phyloP scores from a whole-genome alignment of 257 asterid species.

The Parsonsia alboflavescens region DNA sequence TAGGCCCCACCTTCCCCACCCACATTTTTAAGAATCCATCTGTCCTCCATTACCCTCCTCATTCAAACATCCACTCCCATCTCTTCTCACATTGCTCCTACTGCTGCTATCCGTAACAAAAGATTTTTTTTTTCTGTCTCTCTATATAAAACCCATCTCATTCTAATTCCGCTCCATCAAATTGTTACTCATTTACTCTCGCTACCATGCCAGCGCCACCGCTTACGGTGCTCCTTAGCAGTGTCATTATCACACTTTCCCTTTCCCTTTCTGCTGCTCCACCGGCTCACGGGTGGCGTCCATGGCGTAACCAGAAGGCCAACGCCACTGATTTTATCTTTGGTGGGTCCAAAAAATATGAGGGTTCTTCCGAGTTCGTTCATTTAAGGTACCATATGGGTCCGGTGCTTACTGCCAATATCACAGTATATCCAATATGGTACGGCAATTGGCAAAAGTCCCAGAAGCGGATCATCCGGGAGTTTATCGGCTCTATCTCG shows the following conservation, averaged over 20 bases:
- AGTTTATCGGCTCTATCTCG: slow-evolving; percentile 69
- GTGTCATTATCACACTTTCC: background rate
- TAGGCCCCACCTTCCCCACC: slow-evolving; percentile 43
- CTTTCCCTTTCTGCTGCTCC: slow-evolving; percentile 8
- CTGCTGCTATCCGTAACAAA: too few species aligned
- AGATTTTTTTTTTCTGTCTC: too few species aligned
- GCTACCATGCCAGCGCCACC: slow-evolving; percentile 18
- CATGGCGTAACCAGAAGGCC: slow-evolving; percentile 51
- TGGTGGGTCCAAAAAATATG: slow-evolving; percentile 70
- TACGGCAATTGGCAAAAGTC: slow-evolving; percentile 66
- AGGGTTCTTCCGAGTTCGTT: slow-evolving; percentile 83
- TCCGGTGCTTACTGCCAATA: slow-evolving; percentile 69
- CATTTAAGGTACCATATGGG: slow-evolving; percentile 85
- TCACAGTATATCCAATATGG: slow-evolving; percentile 85
- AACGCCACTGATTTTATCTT: slow-evolving; percentile 49
- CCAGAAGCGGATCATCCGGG: slow-evolving; percentile 85
- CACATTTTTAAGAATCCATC: slow-evolving; percentile 52
- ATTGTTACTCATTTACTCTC: background rate
- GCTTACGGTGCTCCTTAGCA: background rate
- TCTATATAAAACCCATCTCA: too few species aligned
- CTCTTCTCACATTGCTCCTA: too few species aligned
- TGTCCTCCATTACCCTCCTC: slow-evolving; percentile 53
- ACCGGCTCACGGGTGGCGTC: slow-evolving; percentile 49
- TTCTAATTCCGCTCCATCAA: background rate
- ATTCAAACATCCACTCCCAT: too few species aligned